Evolutionary conservation across 331 rosid genomes (phyloP), one percentile per base, ranked within the genome.

Genomic region (Pyrus hybrid): DNA sequence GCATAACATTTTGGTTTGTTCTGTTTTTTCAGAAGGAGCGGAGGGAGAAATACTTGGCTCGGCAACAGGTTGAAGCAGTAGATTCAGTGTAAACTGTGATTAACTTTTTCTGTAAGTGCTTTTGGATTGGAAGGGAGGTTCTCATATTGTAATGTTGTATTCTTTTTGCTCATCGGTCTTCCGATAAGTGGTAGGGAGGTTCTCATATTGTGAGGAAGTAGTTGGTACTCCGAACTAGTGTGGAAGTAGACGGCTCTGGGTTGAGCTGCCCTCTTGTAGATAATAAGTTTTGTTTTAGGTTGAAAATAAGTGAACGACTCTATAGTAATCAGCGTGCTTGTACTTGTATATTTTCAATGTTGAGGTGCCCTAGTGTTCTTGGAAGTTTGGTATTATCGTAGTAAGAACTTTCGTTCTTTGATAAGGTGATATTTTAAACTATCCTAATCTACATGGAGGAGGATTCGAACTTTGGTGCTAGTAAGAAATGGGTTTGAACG

Each of bases 31-130:
- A 95, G 99, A 95, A 92, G 82, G 97, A 89, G 82, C 78, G 99
- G 65, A 88, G 99, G 83, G 99, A 95, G 85, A 95, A 86, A 71
- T 95, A 95, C 80, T 79, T 95, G 67, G 99, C 99, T 28, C 83
- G 86, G 51, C 97, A 91, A 70, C 97, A 95, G 83, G 93, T 89
- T 80, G 97, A 87, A 76, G 93, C 87, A 17, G 89, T 88, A 63
- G 95, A 87, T 56, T 84, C 93, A 9, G 82, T 79, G 51, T 94
- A 78, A 78, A 73, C 30, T 23, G 47, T 21, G 26, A 32, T 75
- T 72, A 76, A 79, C 67, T 63, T 79, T 72, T 63, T 63, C 77
- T 73, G 81, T 30, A 13, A 72, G 76, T 77, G 71, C 35, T 71
- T 80, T 84, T 76, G 60, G 32, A 53, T 54, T 21, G 32, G 63